Evolutionary conservation across 768 basidiomycete species (phyloP).

Genomic region (Pisolithus marmoratus): DNA sequence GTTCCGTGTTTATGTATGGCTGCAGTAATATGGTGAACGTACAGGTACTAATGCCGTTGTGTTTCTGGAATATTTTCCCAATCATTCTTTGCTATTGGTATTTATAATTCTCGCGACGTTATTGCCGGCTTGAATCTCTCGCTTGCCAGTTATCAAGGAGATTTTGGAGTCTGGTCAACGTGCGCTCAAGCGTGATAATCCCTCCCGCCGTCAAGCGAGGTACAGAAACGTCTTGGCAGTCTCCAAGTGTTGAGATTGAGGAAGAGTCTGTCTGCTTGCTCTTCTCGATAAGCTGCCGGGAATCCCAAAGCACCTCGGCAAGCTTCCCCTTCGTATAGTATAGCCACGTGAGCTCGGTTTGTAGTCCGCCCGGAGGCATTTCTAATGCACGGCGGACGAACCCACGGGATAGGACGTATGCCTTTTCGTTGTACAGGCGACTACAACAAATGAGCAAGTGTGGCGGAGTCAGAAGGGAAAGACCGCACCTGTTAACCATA

Average conservation of each 20-base stretch:
- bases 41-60: too few relatives aligned
- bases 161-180: constrained; percentile 57
- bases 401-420: constrained; percentile 82
- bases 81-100: background rate
- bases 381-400: constrained; percentile 89
- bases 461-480: background rate
- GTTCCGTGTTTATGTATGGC: too few relatives aligned
- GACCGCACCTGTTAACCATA: constrained; percentile 67
- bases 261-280: constrained; percentile 38
- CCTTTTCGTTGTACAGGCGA: constrained; percentile 90
- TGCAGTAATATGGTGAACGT: too few relatives aligned
- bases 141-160: constrained; percentile 26
- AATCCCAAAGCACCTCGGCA: constrained; percentile 60
- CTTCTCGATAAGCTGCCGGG: constrained; percentile 60
- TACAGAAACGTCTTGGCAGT: constrained; percentile 48
- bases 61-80: background rate
- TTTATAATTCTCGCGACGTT: constrained; percentile 1
- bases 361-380: constrained; percentile 65
- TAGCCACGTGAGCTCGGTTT: constrained; percentile 65
- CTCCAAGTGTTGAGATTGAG: constrained; percentile 15
- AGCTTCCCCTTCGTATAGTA: constrained; percentile 64
- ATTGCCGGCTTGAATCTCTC: constrained; percentile 10
- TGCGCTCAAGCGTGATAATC: constrained; percentile 72
- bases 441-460: constrained; percentile 33
- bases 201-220: constrained; percentile 77